phyloP scores from a whole-genome alignment of 495 filamentous ascomycete genomes.

The Venustampulla echinocandica region DNA sequence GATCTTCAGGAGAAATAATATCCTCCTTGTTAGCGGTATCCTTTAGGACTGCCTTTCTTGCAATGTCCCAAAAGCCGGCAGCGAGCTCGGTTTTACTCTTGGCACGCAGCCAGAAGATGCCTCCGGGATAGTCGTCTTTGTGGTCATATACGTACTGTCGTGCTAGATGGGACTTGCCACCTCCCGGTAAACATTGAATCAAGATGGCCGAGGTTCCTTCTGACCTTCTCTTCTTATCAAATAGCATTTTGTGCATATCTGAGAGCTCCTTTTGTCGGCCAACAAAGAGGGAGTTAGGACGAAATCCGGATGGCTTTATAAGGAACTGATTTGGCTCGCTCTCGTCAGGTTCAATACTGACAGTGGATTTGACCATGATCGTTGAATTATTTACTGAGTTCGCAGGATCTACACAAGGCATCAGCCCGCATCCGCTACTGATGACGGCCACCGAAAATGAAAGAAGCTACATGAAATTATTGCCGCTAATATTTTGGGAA shows the following conservation, averaged over 20 bases:
- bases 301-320: constrained; percentile 66
- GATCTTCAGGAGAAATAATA: constrained; percentile 31
- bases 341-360: constrained; percentile 27
- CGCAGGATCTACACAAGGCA: constrained; percentile 23
- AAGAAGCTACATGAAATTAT: too few relatives aligned
- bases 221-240: constrained; percentile 50
- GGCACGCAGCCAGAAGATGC: constrained; percentile 73
- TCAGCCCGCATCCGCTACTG: constrained; percentile 22
- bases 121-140: constrained; percentile 57
- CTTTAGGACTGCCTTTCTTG: constrained; percentile 51
- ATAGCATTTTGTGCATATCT: constrained; percentile 59
- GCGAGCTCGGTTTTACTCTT: constrained; percentile 54
- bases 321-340: constrained; percentile 33
- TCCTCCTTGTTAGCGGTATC: constrained; percentile 28
- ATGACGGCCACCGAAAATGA: constrained; percentile 21
- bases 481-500: too few relatives aligned
- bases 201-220: constrained; percentile 60
- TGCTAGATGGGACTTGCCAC: constrained; percentile 75
- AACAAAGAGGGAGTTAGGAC: constrained; percentile 68
- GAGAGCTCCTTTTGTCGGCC: constrained; percentile 64
- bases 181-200: constrained; percentile 65
- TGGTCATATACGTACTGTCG: constrained; percentile 70
- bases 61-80: constrained; percentile 68
- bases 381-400: constrained; percentile 21
- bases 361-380: constrained; percentile 23